Conservation (phyloP, 768 basidiomycete species). For the Termitomyces sp. region DNA sequence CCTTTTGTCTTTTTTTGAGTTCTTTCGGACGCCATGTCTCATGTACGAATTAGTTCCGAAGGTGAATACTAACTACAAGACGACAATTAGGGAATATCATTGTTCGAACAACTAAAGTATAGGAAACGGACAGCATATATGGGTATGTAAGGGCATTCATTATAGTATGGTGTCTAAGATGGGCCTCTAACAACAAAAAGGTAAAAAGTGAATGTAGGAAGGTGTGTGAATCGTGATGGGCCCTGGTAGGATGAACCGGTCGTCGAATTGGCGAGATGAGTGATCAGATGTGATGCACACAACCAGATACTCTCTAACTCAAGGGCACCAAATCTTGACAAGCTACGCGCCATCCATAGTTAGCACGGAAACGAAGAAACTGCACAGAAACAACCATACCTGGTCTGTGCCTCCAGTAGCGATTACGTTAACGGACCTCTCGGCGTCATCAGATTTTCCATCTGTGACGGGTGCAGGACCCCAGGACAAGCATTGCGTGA, state of each 20-base stretch:
- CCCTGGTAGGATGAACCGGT: not conserved
- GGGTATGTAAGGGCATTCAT: not conserved
- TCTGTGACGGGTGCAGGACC: constrained; percentile 1
- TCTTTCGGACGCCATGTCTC: not conserved
- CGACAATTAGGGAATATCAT: not conserved
- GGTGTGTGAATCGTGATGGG: not conserved
- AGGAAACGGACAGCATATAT: not conserved
- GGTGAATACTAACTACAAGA: not conserved
- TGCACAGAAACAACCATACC: not conserved
- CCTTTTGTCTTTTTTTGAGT: constrained; percentile 44
- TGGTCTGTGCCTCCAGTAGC: constrained; percentile 18
- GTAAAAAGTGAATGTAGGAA: not conserved
- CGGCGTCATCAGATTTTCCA: constrained; percentile 11
- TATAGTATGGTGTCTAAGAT: constrained; percentile 3
- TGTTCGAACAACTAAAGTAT: not conserved
- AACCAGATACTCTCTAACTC: not conserved
- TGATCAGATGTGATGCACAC: not conserved
- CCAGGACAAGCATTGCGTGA: constrained; percentile 13
- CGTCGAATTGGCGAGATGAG: not conserved
- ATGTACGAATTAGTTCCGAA: not conserved
- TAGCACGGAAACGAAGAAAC: not conserved
- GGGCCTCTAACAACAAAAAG: not conserved
- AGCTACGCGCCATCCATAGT: not conserved
- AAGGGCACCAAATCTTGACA: constrained; percentile 8
- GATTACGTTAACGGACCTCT: constrained; percentile 16